A percentile compares a stretch with the other conserved stretches of the same genome.
These are phyloP conservation scores for Tolypocladium guangdongense DNA, from an alignment of 2,329 filamentous ascomycete genomes.

Conservation along the genomic window DNA sequence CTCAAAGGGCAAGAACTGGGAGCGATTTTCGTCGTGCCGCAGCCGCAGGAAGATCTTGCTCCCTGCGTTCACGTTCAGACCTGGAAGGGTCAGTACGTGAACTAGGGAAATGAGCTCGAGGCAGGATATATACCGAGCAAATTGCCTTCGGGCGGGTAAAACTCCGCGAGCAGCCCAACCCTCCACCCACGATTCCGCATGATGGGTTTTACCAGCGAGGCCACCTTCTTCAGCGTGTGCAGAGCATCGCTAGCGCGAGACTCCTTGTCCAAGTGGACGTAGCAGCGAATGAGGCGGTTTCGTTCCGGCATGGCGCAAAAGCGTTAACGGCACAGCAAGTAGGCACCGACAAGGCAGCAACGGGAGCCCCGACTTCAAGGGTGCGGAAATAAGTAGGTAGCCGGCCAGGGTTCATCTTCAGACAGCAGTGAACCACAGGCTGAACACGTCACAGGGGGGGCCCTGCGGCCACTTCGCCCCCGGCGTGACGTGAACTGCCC, in stretches of 20 bases:
- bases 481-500: not conserved
- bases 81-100: slow-evolving; percentile 20
- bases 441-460: not conserved
- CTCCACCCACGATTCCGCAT: slow-evolving; percentile 82
- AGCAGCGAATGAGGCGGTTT: slow-evolving; percentile 35
- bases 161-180: slow-evolving; percentile 71
- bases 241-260: slow-evolving; percentile 39
- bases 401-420: not conserved
- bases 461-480: not conserved
- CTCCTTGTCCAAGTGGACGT: slow-evolving; percentile 36
- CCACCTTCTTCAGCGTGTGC: slow-evolving; percentile 63
- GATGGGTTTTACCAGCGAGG: slow-evolving; percentile 85
- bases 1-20: slow-evolving; percentile 71
- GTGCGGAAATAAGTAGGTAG: not conserved
- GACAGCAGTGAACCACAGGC: not conserved
- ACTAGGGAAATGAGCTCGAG: not conserved
- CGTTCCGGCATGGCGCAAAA: slow-evolving; percentile 7
- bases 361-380: not conserved
- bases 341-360: not conserved
- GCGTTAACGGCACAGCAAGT: too few species aligned
- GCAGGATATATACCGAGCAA: slow-evolving; percentile 46
- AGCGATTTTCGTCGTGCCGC: slow-evolving; percentile 62
- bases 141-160: slow-evolving; percentile 65
- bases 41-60: slow-evolving; percentile 74
- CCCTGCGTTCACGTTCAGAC: slow-evolving; percentile 67